Evolutionary conservation across 305 asterid genomes (phyloP), one percentile per base, ranked within the genome.

Genomic region (Coffea humblotiana): DNA sequence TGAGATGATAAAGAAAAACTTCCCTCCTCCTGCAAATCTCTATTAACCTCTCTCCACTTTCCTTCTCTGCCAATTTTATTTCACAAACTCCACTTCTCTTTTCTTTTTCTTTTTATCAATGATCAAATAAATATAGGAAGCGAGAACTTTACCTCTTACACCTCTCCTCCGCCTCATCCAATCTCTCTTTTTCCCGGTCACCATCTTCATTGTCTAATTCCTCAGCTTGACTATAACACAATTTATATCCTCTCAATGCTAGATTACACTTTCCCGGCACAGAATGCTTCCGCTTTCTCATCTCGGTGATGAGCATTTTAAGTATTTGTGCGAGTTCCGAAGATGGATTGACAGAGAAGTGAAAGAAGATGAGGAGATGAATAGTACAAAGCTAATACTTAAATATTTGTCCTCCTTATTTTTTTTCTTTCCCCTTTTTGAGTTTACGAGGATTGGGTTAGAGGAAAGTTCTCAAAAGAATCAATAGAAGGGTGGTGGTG

Each of bases 401-500:
- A 49, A 3, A 5, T 40, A 40, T 40, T 40, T 40, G 43, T 40
- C 43, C 43, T 40, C 43, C 43, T 3, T 40, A 32, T 40, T 40
- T 40, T 5, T 40, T 8, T 2, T 54, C 23, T 29, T 71, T 67
- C 81, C 80, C 63, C 63, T 14, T 71, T 21, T 74, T 48, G 13
- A 8, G 16, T n/a, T 43, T 32, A 45, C 4, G 80, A 75, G 77
- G 85, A 78, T 40, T 69, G 63, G 81, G 87, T 83, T 84, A 84
- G 92, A 87, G 84, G 90, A 78, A 81, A 87, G 75, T 77, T 83
- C 84, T 85, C 84, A 78, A 90, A 91, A 88, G 91, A 93, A 90
- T 93, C 89, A 93, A 87, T 93, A 93, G 78, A 79, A 90, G 85
- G 96, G 95, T 43, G 97, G 97, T 47, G 97, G 97, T 0, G 97